These are phyloP conservation scores for Kwoniella bestiolae DNA, from an alignment of 768 basidiomycete genomes.

Conservation along the genomic window DNA sequence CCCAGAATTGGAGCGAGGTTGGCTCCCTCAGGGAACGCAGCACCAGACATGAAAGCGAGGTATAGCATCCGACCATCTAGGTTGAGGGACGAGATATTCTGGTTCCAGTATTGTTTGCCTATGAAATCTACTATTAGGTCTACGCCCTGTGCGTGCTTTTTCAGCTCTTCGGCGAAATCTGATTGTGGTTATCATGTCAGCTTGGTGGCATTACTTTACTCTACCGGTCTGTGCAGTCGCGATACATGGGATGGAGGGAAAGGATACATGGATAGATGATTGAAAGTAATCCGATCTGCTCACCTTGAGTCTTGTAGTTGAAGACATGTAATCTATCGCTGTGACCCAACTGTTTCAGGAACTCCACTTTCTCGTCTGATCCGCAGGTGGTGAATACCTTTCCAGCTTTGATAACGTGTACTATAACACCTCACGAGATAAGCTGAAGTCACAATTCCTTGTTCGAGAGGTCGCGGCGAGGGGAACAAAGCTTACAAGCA, in stretches of 20 bases:
- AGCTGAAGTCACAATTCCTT: background rate
- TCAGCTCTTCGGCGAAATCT: conserved; percentile 76
- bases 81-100: conserved; percentile 47
- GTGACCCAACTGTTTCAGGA: conserved; percentile 59
- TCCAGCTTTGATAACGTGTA: conserved; percentile 44
- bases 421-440: conserved; percentile 19
- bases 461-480: background rate
- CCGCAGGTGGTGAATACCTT: conserved; percentile 85
- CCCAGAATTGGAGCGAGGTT: conserved; percentile 71
- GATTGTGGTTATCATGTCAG: conserved; percentile 34
- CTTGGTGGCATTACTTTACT: too few relatives aligned
- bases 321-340: conserved; percentile 63
- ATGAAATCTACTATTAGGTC: conserved; percentile 81
- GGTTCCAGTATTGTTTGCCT: conserved; percentile 51
- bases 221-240: too few relatives aligned
- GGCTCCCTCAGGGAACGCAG: conserved; percentile 34
- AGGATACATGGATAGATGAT: too few relatives aligned
- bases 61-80: conserved; percentile 55
- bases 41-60: conserved; percentile 54
- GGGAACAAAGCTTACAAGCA: conserved; percentile 62
- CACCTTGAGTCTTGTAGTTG: conserved; percentile 73
- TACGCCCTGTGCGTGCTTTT: conserved; percentile 70
- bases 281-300: background rate
- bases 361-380: conserved; percentile 77
- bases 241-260: too few relatives aligned